Conservation (phyloP, 2,329 filamentous ascomycete species). For the Fusarium pseudoanthophilum region DNA sequence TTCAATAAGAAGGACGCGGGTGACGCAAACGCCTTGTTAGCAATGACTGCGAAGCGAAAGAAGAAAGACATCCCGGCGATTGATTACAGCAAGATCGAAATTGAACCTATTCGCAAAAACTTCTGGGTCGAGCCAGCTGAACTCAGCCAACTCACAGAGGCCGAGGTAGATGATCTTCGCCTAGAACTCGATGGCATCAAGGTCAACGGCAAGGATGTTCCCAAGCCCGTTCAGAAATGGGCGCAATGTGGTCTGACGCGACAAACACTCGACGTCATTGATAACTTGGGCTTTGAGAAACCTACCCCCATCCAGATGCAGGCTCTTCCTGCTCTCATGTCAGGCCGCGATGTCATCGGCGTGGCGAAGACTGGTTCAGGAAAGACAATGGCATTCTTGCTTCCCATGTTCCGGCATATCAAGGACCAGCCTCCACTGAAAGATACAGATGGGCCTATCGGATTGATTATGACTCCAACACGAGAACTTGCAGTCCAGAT, state of each 20-base stretch:
- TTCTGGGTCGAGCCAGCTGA: conserved; percentile 95
- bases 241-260: conserved; percentile 92
- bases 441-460: conserved; percentile 86
- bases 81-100: conserved; percentile 86
- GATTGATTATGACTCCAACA: conserved; percentile 91
- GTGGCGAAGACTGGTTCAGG: conserved; percentile 98
- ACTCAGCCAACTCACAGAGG: conserved; percentile 82
- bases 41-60: conserved; percentile 75
- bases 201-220: conserved; percentile 86
- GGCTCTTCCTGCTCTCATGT: conserved; percentile 94
- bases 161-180: conserved; percentile 83
- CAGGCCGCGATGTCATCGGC: conserved; percentile 92
- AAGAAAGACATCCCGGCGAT: conserved; percentile 94
- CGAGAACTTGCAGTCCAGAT: conserved; percentile 95
- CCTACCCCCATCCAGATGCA: conserved; percentile 96
- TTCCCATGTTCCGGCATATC: conserved; percentile 98
- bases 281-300: conserved; percentile 82
- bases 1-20: conserved; percentile 61
- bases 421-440: conserved; percentile 88
- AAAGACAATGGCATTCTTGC: conserved; percentile 93
- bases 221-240: conserved; percentile 96
- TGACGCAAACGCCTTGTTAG: conserved; percentile 61
- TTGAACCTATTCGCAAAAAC: conserved; percentile 88
- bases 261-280: conserved; percentile 87
- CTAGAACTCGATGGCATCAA: conserved; percentile 96